phyloP scores from a whole-genome alignment of 495 filamentous ascomycete species.

The Xanthoparmelia taractica region DNA sequence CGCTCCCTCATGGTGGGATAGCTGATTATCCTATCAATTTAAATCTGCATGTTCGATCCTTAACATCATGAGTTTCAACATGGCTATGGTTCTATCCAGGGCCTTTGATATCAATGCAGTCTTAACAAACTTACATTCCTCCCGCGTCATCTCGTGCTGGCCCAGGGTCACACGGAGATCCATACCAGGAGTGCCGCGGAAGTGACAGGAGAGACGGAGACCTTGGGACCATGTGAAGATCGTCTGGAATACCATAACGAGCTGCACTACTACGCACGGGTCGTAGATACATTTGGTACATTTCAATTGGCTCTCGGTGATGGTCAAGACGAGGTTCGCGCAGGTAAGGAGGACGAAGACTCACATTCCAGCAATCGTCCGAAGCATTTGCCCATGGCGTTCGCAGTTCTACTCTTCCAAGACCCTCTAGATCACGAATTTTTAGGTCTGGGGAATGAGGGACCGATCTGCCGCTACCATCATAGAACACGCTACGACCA shows the following conservation, averaged over 20 bases:
- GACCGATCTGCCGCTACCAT: neutral
- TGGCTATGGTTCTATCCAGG: neutral
- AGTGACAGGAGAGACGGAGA: neutral
- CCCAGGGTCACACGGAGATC: neutral
- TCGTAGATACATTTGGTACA: neutral
- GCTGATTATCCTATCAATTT: neutral
- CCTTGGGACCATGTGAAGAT: neutral
- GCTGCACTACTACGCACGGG: neutral
- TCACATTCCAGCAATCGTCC: neutral
- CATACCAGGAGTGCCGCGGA: neutral
- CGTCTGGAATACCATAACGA: neutral
- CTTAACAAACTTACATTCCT: neutral
- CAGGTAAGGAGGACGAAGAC: neutral
- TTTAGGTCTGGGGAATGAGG: neutral
- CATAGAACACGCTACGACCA: neutral
- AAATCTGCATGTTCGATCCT: neutral
- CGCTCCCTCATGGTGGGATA: neutral
- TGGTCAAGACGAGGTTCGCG: neutral
- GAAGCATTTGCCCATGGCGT: neutral
- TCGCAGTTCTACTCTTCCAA: neutral
- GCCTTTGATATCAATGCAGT: neutral
- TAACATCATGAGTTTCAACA: neutral
- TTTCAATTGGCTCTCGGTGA: neutral
- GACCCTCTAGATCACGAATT: neutral
- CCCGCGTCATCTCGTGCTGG: neutral